Percentiles rank a stretch among this genome's conserved stretches.
phyloP scores from a whole-genome alignment of 306 rosid genomes.

The Ammopiptanthus mongolicus region DNA sequence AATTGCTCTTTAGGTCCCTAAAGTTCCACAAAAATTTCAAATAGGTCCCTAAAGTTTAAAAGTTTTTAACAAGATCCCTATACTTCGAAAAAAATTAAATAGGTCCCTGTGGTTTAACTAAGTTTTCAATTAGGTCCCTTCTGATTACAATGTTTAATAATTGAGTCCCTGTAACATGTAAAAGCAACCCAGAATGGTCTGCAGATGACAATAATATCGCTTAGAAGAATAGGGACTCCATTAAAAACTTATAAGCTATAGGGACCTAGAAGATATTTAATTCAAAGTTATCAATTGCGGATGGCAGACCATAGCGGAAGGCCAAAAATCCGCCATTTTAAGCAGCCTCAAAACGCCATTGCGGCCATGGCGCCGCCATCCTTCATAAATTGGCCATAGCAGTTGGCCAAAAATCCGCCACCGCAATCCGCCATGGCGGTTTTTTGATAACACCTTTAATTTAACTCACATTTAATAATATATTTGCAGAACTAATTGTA shows the following conservation, averaged over 20 bases:
- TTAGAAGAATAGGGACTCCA: background rate
- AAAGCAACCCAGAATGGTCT: background rate
- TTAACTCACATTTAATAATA: conserved; percentile 1
- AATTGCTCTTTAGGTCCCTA: background rate
- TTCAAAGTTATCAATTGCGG: no score
- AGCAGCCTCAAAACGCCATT: no score
- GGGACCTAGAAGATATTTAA: background rate
- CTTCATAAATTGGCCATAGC: no score
- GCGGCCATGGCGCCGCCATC: no score
- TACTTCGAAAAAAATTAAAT: background rate
- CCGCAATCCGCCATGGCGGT: no score
- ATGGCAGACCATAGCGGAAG: no score
- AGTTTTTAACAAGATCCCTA: background rate
- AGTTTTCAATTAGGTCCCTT: background rate
- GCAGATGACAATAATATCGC: background rate
- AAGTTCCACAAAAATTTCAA: background rate
- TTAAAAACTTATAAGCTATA: background rate
- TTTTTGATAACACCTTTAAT: no score
- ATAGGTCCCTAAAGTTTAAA: background rate
- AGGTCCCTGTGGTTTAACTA: background rate
- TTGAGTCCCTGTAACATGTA: background rate
- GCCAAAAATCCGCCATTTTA: no score
- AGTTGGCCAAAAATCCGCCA: no score
- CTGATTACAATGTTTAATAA: background rate
- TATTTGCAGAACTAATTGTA: conserved; percentile 5